phyloP scores from a whole-genome alignment of 2,329 filamentous ascomycete species.

The Plectosphaerella cucumerina region DNA sequence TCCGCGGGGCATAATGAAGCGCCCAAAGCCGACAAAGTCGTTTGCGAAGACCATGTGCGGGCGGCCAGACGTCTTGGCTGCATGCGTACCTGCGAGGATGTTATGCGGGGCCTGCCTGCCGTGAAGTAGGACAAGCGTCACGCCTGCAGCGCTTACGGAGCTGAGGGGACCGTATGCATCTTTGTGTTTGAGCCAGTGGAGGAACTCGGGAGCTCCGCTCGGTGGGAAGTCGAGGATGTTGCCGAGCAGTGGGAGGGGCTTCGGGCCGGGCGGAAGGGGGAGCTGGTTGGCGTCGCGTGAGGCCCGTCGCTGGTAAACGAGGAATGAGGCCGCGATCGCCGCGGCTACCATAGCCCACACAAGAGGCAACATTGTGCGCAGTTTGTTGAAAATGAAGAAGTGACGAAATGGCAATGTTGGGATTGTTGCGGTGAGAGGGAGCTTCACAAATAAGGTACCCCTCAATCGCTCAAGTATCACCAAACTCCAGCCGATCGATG shows the following conservation, averaged over 20 bases:
- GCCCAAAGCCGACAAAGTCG: constrained; percentile 26
- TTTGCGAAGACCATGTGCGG: constrained; percentile 24
- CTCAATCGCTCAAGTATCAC: too few relatives aligned
- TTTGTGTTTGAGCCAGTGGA: constrained; percentile 26
- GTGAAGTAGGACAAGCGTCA: constrained; percentile 10
- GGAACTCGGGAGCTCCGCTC: constrained; percentile 19
- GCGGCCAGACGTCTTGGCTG: constrained; percentile 8
- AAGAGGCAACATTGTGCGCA: too few relatives aligned
- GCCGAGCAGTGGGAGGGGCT: constrained; percentile 14
- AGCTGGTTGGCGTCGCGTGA: background rate
- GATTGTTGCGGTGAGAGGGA: too few relatives aligned
- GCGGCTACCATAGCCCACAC: too few relatives aligned
- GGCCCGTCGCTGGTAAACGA: too few relatives aligned
- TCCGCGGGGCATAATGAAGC: constrained; percentile 34
- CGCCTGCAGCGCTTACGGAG: background rate
- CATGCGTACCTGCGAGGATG: too few relatives aligned
- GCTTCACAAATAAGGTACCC: too few relatives aligned
- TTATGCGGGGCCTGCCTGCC: too few relatives aligned
- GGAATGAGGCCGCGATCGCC: too few relatives aligned
- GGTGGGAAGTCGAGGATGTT: constrained; percentile 16
- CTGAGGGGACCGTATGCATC: constrained; percentile 16
- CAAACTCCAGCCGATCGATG: too few relatives aligned
- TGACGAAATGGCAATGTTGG: too few relatives aligned
- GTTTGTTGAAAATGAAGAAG: too few relatives aligned
- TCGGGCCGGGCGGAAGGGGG: constrained; percentile 17